Evolutionary conservation across 768 basidiomycete genomes (phyloP).

Genomic region (Amanita pseudoporphyria): DNA sequence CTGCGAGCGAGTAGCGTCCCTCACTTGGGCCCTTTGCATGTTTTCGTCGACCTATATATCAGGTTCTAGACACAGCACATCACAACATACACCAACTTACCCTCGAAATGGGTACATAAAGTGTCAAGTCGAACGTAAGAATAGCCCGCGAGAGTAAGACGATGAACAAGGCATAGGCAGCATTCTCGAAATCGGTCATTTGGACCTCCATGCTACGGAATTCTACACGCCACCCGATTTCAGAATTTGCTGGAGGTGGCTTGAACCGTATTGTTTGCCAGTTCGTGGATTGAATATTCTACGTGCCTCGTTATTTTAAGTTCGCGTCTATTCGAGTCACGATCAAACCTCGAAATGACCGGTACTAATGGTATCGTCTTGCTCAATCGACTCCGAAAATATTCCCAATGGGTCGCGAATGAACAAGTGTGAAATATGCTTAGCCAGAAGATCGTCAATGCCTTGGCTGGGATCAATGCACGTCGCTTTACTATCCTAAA

Average conservation of each 20-base stretch:
- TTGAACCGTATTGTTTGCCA: slow-evolving; percentile 99
- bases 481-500: not conserved
- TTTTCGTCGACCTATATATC: slow-evolving; percentile 84
- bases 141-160: slow-evolving; percentile 93
- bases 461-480: slow-evolving; percentile 32
- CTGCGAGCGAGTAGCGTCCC: slow-evolving; percentile 64
- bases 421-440: slow-evolving; percentile 91
- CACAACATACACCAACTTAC: slow-evolving; percentile 25
- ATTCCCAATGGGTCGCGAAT: slow-evolving; percentile 96
- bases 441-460: slow-evolving; percentile 78
- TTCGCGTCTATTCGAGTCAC: not conserved
- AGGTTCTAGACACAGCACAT: not conserved
- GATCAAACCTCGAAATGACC: slow-evolving; percentile 88
- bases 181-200: slow-evolving; percentile 98
- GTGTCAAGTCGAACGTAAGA: slow-evolving; percentile 82
- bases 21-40: slow-evolving; percentile 81
- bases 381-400: slow-evolving; percentile 88
- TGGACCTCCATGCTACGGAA: slow-evolving; percentile 99
- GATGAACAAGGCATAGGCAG: slow-evolving; percentile 90
- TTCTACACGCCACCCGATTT: slow-evolving; percentile 97
- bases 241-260: slow-evolving; percentile 86
- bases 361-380: slow-evolving; percentile 78
- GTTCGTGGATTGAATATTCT: slow-evolving; percentile 99
- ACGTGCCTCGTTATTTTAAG: slow-evolving; percentile 5
- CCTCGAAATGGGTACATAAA: slow-evolving; percentile 97